These are phyloP conservation scores for Carex pumila DNA, from an alignment of 176 grass and related monocot species.

Conservation along the genomic window DNA sequence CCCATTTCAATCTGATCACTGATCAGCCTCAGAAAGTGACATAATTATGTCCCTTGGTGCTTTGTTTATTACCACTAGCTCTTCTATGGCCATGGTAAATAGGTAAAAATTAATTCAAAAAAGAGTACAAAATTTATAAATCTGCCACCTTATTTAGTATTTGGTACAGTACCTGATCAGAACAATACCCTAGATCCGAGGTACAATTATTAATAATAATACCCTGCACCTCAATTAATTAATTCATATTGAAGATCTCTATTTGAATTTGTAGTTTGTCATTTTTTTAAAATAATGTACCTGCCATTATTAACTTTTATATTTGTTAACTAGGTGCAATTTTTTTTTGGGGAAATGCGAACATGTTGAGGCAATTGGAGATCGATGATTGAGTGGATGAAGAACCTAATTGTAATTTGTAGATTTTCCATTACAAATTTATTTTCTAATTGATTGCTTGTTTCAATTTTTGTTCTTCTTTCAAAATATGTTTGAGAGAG, in stretches of 20 bases:
- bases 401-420: not conserved
- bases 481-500: not conserved
- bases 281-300: not conserved
- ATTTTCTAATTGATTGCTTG: not conserved
- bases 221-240: not conserved
- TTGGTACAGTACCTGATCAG: not conserved
- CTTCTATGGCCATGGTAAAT: not conserved
- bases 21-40: not conserved
- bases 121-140: not conserved
- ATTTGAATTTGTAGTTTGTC: not conserved
- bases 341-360: not conserved
- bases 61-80: not conserved
- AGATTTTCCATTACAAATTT: not conserved
- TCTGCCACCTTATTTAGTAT: not conserved
- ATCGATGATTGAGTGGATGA: not conserved
- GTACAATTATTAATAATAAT: not conserved
- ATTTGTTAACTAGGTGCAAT: not conserved
- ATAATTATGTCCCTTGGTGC: not conserved
- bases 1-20: not conserved
- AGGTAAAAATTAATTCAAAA: not conserved
- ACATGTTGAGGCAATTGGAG: not conserved
- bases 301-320: not conserved
- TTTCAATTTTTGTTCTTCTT: not conserved
- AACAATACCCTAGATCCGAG: not conserved
- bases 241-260: not conserved